Base-by-base conservation (phyloP, 2,329 filamentous ascomycete genomes). In the Fusarium marasasianum region DNA sequence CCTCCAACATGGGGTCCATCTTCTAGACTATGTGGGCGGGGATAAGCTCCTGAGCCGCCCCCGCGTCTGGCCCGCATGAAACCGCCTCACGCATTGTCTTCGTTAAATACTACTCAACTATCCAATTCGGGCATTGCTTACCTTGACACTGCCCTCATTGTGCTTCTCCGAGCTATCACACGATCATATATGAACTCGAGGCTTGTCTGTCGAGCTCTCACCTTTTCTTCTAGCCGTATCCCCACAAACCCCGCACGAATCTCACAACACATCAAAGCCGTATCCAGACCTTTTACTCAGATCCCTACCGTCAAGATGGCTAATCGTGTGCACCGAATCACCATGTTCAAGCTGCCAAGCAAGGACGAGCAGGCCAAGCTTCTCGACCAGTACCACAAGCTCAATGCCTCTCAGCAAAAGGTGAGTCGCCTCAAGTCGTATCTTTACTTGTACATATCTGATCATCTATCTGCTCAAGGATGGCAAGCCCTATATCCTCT, bases 401-500 rank as follows among this genome's bases (percentile, higher is more conserved):
- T 89, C 51, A 79, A 79, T 13, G 76, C 80, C 67, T 73, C 81
- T 40, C 82, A 86, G 78, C 71, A 83, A 76, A 85, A 84, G 83
- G 83, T 89, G 75, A 63, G 38, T 24, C 20, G 38, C 47, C n/a
- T 31, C 12, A 22, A 33, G 20, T 15, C 22, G 17, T 7, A 29
- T 43, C 56, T 77, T 5, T 53, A 18, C 26, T 54, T 43, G 43
- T 59, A 56, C 31, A 69, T 54, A 33, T 18, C 45, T 60, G 47
- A 54, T 41, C 37, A 38, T 24, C 24, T 37, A 33, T 35, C 24
- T 37, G 20, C n/a, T 37, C 26, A 62, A 94, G 92, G 88, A 93
- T 76, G 92, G 91, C 71, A 90, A 92, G 79, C 90, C 90, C 3
- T 94, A 94, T 80, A 92, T 94, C 73, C 81, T 90, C 50, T 85